These are phyloP conservation scores for Leucocoprinus leucothites DNA, from an alignment of 768 basidiomycete genomes.

Conservation along the genomic window DNA sequence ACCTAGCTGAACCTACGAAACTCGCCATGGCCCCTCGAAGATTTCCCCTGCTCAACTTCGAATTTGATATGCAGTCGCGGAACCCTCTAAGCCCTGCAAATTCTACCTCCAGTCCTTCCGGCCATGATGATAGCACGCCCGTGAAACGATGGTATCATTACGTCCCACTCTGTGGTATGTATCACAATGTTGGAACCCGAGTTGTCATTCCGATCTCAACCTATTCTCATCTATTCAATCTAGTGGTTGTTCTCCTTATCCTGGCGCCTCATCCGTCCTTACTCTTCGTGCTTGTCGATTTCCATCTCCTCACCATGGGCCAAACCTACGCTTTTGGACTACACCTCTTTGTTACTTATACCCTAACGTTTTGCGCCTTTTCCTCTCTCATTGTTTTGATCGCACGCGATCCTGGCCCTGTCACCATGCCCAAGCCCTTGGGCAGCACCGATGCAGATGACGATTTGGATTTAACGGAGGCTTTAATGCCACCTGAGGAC, in stretches of 20 bases:
- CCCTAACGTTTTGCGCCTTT: conserved; percentile 65
- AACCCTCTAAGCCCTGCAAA: background rate
- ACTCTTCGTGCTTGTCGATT: conserved; percentile 62
- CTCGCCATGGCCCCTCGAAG: conserved; percentile 18
- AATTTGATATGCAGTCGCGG: conserved; percentile 16
- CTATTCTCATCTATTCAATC: background rate
- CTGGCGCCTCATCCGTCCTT: conserved; percentile 74
- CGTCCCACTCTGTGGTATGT: conserved; percentile 53
- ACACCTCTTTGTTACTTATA: conserved; percentile 60
- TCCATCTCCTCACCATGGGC: conserved; percentile 56
- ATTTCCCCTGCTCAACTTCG: conserved; percentile 20
- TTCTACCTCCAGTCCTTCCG: conserved; percentile 7
- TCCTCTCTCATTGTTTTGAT: conserved; percentile 73
- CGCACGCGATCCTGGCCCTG: conserved; percentile 72
- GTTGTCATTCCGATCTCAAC: background rate
- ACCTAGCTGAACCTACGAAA: background rate
- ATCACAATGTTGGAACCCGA: background rate
- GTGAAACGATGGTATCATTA: conserved; percentile 56
- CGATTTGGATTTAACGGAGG: conserved; percentile 54
- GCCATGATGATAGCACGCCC: conserved; percentile 23
- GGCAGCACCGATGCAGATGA: conserved; percentile 24
- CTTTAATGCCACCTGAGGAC: conserved; percentile 48
- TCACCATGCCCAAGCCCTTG: conserved; percentile 25
- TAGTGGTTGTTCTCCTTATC: conserved; percentile 50
- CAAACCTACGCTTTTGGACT: conserved; percentile 41